Conservation (phyloP, 805 yeast species). For the Cyberlindnera lachancei region DNA sequence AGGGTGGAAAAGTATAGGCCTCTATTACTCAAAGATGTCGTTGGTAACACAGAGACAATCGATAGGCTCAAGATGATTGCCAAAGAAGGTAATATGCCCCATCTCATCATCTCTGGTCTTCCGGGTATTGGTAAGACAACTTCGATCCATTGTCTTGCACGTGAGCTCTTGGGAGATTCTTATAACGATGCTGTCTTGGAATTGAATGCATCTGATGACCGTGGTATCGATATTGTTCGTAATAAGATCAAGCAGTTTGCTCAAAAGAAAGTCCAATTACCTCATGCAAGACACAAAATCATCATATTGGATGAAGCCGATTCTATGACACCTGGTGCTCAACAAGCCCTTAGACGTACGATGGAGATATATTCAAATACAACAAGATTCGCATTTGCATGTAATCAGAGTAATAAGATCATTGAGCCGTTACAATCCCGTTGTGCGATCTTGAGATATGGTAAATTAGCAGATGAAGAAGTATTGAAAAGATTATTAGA, state of each 20-base stretch:
- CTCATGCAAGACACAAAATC: conserved; percentile 87
- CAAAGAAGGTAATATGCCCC: conserved; percentile 93
- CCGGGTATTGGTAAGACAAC: conserved; percentile 99
- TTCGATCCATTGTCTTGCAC: conserved; percentile 82
- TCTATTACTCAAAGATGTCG: conserved; percentile 66
- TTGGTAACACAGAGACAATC: conserved; percentile 88
- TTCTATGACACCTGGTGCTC: conserved; percentile 95
- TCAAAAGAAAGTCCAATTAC: conserved; percentile 81
- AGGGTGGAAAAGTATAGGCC: conserved; percentile 98
- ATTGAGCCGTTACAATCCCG: conserved; percentile 95
- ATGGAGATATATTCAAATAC: conserved; percentile 95
- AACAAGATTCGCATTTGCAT: conserved; percentile 97
- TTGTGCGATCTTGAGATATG: conserved; percentile 88
- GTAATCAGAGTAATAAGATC: conserved; percentile 89
- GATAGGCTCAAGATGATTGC: conserved; percentile 80
- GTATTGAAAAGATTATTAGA: conserved; percentile 70
- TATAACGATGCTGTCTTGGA: conserved; percentile 83
- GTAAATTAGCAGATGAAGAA: conserved; percentile 76
- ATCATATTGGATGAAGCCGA: conserved; percentile 94
- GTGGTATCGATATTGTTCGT: conserved; percentile 96
- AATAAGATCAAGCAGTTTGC: conserved; percentile 94
- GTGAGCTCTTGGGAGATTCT: conserved; percentile 67
- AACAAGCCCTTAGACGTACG: conserved; percentile 87
- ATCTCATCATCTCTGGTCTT: conserved; percentile 87
- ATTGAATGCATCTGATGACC: conserved; percentile 91